phyloP scores from a whole-genome alignment of 495 filamentous ascomycete genomes.

The Pyrenula aspistea region DNA sequence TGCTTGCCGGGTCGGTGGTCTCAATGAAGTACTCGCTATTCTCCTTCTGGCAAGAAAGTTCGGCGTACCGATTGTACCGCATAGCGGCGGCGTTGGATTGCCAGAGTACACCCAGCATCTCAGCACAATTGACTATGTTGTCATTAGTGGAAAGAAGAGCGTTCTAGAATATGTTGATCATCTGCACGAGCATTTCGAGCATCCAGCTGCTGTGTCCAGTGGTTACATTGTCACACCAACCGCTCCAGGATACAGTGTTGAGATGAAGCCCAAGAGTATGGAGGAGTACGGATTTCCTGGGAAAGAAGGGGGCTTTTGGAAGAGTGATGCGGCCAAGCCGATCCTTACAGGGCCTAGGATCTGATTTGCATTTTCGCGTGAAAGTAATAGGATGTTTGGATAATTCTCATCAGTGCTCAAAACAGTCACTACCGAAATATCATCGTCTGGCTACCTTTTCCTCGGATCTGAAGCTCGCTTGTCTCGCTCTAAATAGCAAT shows the following conservation, averaged over 20 bases:
- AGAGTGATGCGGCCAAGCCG: conserved; percentile 49
- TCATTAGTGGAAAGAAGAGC: conserved; percentile 67
- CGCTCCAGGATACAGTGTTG: conserved; percentile 76
- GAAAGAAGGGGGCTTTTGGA: conserved; percentile 75
- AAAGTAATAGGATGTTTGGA: neutral
- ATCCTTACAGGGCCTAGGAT: conserved; percentile 47
- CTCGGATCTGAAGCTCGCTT: neutral
- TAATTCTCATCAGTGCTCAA: no score
- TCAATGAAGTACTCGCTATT: conserved; percentile 90
- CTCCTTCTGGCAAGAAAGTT: conserved; percentile 80
- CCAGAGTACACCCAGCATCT: conserved; percentile 93
- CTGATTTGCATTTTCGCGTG: conserved; percentile 5
- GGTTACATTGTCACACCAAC: conserved; percentile 81
- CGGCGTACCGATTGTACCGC: conserved; percentile 73
- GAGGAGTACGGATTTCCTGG: conserved; percentile 65
- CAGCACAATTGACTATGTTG: conserved; percentile 88
- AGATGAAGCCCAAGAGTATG: conserved; percentile 89
- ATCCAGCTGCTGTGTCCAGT: conserved; percentile 68
- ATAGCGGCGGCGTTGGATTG: conserved; percentile 79
- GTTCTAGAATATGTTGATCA: conserved; percentile 89
- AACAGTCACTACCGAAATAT: no score
- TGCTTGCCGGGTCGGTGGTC: conserved; percentile 80
- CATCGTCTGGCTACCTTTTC: no score
- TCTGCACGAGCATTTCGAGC: conserved; percentile 83
- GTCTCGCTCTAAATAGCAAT: neutral